phyloP scores from a whole-genome alignment of 2,329 filamentous ascomycete genomes.

The Neofusicoccum parvum region DNA sequence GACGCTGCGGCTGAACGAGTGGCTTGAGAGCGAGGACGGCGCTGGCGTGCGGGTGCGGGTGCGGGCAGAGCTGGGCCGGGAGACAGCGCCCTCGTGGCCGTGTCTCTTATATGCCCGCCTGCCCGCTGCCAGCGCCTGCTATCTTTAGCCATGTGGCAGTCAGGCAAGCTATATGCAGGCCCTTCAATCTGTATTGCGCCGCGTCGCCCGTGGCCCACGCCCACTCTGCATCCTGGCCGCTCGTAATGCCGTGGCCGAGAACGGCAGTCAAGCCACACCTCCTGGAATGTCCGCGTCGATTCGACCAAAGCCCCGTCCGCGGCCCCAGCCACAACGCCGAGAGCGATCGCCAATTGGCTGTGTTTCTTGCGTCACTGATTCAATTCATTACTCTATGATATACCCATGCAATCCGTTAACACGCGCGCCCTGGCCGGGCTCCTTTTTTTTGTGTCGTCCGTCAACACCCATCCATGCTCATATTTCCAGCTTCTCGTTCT shows the following conservation, averaged over 20 bases:
- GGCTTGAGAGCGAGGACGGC: background rate
- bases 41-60: background rate
- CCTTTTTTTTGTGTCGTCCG: background rate
- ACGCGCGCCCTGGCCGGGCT: background rate
- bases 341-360: constrained; percentile 2
- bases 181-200: constrained; percentile 13
- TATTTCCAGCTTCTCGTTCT: constrained; percentile 20
- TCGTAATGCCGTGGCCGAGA: background rate
- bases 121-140: background rate
- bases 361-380: constrained; percentile 5
- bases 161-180: constrained; percentile 2
- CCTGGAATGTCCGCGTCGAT: background rate
- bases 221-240: background rate
- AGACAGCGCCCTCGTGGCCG: background rate
- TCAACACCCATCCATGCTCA: background rate
- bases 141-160: background rate
- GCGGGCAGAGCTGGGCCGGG: background rate
- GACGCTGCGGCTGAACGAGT: background rate
- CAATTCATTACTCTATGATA: constrained; percentile 20
- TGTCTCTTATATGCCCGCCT: background rate
- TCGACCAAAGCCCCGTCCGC: background rate
- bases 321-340: constrained; percentile 1
- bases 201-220: background rate
- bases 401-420: background rate
- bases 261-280: constrained; percentile 12